phyloP scores from a whole-genome alignment of 805 yeast species.

The Wickerhamiella shivajii region DNA sequence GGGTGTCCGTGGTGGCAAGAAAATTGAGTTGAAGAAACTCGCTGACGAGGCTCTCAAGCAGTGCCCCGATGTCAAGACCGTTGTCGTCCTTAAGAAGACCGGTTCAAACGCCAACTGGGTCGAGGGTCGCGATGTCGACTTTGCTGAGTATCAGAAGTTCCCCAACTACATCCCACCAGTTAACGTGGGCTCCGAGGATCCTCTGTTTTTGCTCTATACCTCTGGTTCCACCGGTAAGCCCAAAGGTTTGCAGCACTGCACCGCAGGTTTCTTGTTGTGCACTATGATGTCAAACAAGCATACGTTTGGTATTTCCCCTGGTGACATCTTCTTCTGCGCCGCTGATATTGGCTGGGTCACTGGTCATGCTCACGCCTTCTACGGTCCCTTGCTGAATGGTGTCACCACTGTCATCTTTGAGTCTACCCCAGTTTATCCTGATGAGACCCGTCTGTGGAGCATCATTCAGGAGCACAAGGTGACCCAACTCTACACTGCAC shows the following conservation, averaged over 20 bases:
- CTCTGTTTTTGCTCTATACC: slow-evolving; percentile 65
- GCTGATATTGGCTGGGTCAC: slow-evolving; percentile 91
- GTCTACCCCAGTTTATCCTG: slow-evolving; percentile 80
- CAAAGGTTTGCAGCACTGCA: slow-evolving; percentile 70
- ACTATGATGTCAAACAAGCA: slow-evolving; percentile 63
- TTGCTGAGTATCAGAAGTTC: slow-evolving; percentile 57
- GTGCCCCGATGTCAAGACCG: slow-evolving; percentile 54
- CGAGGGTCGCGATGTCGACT: slow-evolving; percentile 55
- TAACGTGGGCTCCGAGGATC: slow-evolving; percentile 67
- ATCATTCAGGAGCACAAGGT: slow-evolving; percentile 75
- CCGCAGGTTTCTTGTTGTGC: slow-evolving; percentile 66
- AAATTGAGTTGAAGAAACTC: slow-evolving; percentile 64
- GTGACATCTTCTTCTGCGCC: slow-evolving; percentile 68
- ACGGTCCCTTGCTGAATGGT: slow-evolving; percentile 67
- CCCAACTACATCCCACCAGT: slow-evolving; percentile 59
- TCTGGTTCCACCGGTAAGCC: slow-evolving; percentile 85
- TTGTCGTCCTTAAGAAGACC: slow-evolving; percentile 61
- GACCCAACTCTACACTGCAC: slow-evolving; percentile 89
- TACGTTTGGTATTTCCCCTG: slow-evolving; percentile 59
- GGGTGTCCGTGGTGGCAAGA: slow-evolving; percentile 70
- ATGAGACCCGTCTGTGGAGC: slow-evolving; percentile 70
- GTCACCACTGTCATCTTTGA: slow-evolving; percentile 70
- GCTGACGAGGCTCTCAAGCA: slow-evolving; percentile 63
- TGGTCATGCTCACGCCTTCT: slow-evolving; percentile 71
- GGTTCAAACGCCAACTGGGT: slow-evolving; percentile 40